Base-by-base conservation (phyloP, 2,329 filamentous ascomycete species). In the Botrytis fragariae region DNA sequence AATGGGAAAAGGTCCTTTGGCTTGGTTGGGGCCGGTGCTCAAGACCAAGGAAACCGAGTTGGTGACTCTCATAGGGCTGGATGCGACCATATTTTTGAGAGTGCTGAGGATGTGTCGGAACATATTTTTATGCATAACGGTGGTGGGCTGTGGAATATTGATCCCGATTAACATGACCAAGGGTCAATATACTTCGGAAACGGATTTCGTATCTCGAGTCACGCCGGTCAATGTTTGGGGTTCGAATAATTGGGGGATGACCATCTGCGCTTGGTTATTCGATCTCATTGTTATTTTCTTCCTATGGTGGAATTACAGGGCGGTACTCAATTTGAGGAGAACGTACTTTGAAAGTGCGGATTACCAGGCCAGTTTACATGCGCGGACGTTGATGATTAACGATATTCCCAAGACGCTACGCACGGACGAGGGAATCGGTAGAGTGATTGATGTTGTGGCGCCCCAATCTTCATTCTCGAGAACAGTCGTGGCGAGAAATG, bases 71-170 rank as follows among this genome's bases (percentile, higher is more conserved):
- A 91, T 97, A 57, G 96, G 96, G 68, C 86, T 99, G 84, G 96
- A 99, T 83, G 96, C 95, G 14, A 92, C 93, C 14, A 84, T 99
- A 65, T 98, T 99, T 82, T 85, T 99, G 77, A 91, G 95, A 70
- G 95, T 98, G 79, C 89, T 91, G 68, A 88, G 91, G 77, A 98
- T 99, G 96, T 93, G 93, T 80, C 91, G 96, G 74, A 96, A 97
- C 81, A 93, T 98, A 76, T 97, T 98, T 81, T 80, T 92, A 42
- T 83, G 89, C 12, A 84, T 98, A 72, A 88, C 90, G 42, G 76
- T 97, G 10, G 82, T 97, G 45, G 94, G 93, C 29, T 91, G 93
- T 77, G 86, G 86, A 70, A 89, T 98, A 74, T 86, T 98, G 76
- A 90, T 98, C 57, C 96, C 96, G 0, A 84, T 97, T 79, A 95